These are phyloP conservation scores for Lactarius deliciosus DNA, from an alignment of 768 basidiomycete genomes.

Conservation along the genomic window DNA sequence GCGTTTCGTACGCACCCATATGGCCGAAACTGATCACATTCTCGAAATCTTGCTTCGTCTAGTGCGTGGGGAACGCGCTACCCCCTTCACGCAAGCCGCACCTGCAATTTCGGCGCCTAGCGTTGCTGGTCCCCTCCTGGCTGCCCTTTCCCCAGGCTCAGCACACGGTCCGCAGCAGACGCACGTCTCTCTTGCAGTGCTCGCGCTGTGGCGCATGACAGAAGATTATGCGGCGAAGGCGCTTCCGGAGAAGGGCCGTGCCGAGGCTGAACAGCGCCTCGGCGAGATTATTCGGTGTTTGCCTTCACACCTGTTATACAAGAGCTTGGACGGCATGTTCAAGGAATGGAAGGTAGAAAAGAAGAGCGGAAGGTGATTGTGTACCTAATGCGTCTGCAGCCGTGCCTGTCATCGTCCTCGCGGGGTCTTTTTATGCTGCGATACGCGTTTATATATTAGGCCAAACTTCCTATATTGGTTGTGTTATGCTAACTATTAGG, in stretches of 20 bases:
- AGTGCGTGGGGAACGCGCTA: conserved; percentile 85
- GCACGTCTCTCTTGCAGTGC: conserved; percentile 88
- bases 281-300: conserved; percentile 89
- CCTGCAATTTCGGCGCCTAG: conserved; percentile 61
- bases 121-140: conserved; percentile 66
- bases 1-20: conserved; percentile 85
- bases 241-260: conserved; percentile 56
- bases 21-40: conserved; percentile 83
- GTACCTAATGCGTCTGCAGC: conserved; percentile 12
- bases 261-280: conserved; percentile 70
- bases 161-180: conserved; percentile 89
- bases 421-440: conserved; percentile 9
- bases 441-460: conserved; percentile 15
- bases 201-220: conserved; percentile 86
- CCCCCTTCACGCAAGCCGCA: conserved; percentile 61
- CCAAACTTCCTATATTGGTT: conserved; percentile 14
- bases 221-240: conserved; percentile 79
- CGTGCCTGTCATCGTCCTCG: conserved; percentile 16
- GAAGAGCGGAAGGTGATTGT: conserved; percentile 54
- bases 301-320: conserved; percentile 84
- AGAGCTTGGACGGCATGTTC: conserved; percentile 92
- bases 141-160: conserved; percentile 70
- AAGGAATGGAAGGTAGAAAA: conserved; percentile 88
- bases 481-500: conserved; percentile 4
- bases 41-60: conserved; percentile 91